Evolutionary conservation across 1,284 basidiomycete species (phyloP).

Genomic region (Cryptococcus sp.): DNA sequence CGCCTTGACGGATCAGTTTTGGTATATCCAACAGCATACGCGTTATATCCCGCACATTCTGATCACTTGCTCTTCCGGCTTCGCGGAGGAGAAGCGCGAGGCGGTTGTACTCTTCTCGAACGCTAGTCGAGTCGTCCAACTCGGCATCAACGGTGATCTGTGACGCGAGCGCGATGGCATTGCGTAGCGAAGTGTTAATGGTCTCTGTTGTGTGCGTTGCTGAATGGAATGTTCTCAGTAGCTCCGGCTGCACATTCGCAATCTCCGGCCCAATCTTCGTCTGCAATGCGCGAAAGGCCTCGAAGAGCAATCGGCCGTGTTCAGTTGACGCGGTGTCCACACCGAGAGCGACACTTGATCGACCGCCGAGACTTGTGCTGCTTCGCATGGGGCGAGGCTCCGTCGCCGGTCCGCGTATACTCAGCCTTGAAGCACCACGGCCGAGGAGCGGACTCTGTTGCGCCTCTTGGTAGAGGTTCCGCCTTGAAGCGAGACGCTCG

Average conservation of each 20-base stretch:
- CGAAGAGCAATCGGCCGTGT: conserved; percentile 45
- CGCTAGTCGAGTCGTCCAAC: conserved; percentile 22
- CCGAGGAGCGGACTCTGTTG: conserved; percentile 20
- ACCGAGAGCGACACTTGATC: conserved; percentile 20
- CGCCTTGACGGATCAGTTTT: conserved; percentile 18
- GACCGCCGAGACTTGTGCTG: conserved; percentile 26
- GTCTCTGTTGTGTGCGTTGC: conserved; percentile 33
- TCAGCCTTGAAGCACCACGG: conserved; percentile 22
- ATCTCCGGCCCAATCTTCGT: conserved; percentile 26
- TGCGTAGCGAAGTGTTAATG: conserved; percentile 32
- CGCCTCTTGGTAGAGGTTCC: conserved; percentile 20
- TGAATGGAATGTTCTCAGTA: conserved; percentile 27
- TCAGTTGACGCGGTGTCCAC: conserved; percentile 27
- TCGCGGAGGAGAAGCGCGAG: conserved; percentile 36
- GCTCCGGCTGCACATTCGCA: conserved; percentile 18
- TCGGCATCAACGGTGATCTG: conserved; percentile 29
- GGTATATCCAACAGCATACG: conserved; percentile 41
- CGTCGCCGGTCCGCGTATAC: conserved; percentile 14
- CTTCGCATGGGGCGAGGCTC: conserved; percentile 37
- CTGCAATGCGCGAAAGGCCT: conserved; percentile 41
- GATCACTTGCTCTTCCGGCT: conserved; percentile 38
- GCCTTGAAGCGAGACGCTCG: conserved; percentile 17
- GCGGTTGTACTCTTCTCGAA: conserved; percentile 25
- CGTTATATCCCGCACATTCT: conserved; percentile 45
- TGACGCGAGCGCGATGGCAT: conserved; percentile 28